These are phyloP conservation scores for Salix udensis DNA, from an alignment of 345 rosid species.

Conservation along the genomic window DNA sequence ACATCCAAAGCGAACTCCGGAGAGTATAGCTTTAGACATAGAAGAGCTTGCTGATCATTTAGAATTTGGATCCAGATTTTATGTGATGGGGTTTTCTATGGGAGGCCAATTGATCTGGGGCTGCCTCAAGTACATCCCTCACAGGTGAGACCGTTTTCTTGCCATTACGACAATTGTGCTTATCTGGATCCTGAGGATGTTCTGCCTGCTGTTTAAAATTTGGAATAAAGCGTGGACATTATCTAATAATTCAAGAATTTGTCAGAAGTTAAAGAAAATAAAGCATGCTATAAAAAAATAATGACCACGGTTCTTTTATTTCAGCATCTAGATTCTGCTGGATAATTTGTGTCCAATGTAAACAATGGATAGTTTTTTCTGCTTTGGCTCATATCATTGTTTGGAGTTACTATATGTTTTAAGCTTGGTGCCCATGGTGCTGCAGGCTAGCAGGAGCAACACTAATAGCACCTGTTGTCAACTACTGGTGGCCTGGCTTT, in stretches of 20 bases:
- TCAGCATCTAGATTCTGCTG: background rate
- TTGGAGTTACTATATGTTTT: background rate
- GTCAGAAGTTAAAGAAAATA: background rate
- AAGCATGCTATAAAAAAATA: background rate
- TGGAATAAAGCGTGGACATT: background rate
- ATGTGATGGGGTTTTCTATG: constrained; percentile 19
- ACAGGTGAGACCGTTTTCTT: constrained; percentile 10
- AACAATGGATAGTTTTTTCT: background rate
- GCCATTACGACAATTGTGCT: background rate
- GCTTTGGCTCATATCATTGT: background rate
- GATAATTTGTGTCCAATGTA: background rate
- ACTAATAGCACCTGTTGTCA: constrained; percentile 15
- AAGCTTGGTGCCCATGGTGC: background rate
- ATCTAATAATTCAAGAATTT: no score
- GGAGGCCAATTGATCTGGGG: constrained; percentile 19
- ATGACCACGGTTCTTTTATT: background rate
- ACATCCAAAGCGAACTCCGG: constrained; percentile 20
- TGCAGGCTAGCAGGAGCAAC: constrained; percentile 30
- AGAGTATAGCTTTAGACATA: constrained; percentile 21
- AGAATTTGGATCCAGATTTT: constrained; percentile 24
- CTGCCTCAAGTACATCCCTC: constrained; percentile 28
- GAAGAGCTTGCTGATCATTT: constrained; percentile 29
- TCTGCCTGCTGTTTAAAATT: background rate
- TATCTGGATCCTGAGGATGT: background rate
- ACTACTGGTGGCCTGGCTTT: constrained; percentile 29